Percentiles rank a stretch among this genome's conserved stretches.
phyloP scores from a whole-genome alignment of 208 protist genomes.

The Angomonas ambiguus region DNA sequence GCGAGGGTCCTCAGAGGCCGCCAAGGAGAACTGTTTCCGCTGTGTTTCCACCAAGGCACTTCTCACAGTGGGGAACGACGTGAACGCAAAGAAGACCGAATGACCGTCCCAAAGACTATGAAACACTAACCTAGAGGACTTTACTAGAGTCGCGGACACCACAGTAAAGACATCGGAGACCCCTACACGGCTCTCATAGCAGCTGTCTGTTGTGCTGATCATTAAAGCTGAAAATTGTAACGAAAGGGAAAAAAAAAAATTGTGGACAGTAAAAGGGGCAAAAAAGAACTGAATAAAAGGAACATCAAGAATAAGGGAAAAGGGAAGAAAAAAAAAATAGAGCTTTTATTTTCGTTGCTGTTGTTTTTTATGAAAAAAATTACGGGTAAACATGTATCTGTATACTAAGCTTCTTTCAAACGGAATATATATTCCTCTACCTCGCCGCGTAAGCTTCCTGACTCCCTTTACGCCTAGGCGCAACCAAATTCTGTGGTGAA shows the following conservation, averaged over 20 bases:
- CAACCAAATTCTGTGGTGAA: slow-evolving; percentile 71
- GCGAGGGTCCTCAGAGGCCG: not conserved
- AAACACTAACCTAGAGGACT: not conserved
- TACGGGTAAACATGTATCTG: not conserved
- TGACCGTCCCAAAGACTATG: not conserved
- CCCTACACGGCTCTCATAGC: not conserved
- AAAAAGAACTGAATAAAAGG: not conserved
- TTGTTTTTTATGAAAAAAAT: not conserved
- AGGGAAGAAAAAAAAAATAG: not conserved
- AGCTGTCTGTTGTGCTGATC: not conserved
- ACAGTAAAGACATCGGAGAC: not conserved
- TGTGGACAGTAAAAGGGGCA: slow-evolving; percentile 1
- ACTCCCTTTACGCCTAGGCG: not conserved
- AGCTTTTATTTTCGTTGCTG: not conserved
- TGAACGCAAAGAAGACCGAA: not conserved
- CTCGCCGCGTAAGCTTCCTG: not conserved
- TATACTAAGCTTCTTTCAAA: not conserved
- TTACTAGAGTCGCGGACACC: not conserved
- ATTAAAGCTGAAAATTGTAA: slow-evolving; percentile 18
- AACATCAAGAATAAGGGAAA: not conserved
- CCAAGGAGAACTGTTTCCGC: not conserved
- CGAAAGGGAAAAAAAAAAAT: slow-evolving; percentile 9
- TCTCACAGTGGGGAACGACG: not conserved
- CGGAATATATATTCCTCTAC: not conserved
- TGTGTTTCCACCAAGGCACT: not conserved